A percentile compares a stretch with the other conserved stretches of the same genome.
These are phyloP conservation scores for Aspergillus sp. DNA, from an alignment of 2,329 filamentous ascomycete species.

Conservation along the genomic window DNA sequence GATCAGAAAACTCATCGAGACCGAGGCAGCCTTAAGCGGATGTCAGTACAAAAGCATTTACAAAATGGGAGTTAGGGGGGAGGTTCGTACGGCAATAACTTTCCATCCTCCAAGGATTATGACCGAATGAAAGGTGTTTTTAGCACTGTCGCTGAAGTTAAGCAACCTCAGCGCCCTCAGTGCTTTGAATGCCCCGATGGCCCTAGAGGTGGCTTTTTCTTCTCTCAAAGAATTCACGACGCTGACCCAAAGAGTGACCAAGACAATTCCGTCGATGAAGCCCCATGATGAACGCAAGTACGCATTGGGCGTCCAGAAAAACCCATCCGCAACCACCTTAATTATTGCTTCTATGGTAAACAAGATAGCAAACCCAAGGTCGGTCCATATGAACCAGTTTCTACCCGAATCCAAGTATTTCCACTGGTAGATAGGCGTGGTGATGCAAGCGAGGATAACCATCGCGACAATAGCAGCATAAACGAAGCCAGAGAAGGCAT, in stretches of 20 bases:
- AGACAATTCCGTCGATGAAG: slow-evolving; percentile 86
- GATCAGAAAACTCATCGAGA: slow-evolving; percentile 89
- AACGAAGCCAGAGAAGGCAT: slow-evolving; percentile 87
- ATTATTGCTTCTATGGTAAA: slow-evolving; percentile 85
- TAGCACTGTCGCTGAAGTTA: slow-evolving; percentile 93
- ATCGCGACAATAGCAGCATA: slow-evolving; percentile 94
- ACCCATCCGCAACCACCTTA: slow-evolving; percentile 92
- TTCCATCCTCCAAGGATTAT: slow-evolving; percentile 95
- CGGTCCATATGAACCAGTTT: slow-evolving; percentile 95
- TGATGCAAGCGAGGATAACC: slow-evolving; percentile 94
- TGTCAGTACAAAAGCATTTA: neutral
- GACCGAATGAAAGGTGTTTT: slow-evolving; percentile 94
- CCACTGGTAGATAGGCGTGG: slow-evolving; percentile 90
- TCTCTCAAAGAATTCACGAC: slow-evolving; percentile 78
- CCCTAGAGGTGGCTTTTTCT: slow-evolving; percentile 81
- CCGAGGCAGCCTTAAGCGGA: slow-evolving; percentile 69
- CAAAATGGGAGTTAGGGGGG: neutral
- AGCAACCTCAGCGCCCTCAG: slow-evolving; percentile 85
- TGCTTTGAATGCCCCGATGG: slow-evolving; percentile 95
- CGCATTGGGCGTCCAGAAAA: slow-evolving; percentile 95
- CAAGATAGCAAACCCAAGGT: slow-evolving; percentile 81
- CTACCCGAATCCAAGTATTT: slow-evolving; percentile 71
- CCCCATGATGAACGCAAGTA: slow-evolving; percentile 97
- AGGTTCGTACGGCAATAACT: slow-evolving; percentile 68
- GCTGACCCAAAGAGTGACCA: slow-evolving; percentile 94